Evolutionary conservation across 2,329 filamentous ascomycete genomes (phyloP), one percentile per base, ranked within the genome.

Genomic region (Alternaria sp.): DNA sequence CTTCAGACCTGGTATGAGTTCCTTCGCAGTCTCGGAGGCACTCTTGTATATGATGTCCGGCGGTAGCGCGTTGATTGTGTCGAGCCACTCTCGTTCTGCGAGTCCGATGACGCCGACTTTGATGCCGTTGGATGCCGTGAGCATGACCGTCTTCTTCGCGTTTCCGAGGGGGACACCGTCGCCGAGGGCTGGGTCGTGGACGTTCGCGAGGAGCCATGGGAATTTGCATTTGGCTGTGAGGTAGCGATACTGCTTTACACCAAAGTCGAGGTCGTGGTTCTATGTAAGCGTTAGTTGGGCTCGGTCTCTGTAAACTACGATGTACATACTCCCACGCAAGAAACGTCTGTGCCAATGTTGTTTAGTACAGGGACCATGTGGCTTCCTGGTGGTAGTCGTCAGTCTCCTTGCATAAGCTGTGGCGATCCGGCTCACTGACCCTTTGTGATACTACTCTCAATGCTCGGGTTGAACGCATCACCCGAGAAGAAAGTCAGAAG

Each of bases 221-320:
- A 97, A 97, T 22, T 85, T 86, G 80, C 93, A 96, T 74, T 92
- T 89, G 34, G 83, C 82, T 5, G 89, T 84, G 49, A 97, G 82
- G 71, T 93, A 84, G 57, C 87, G 84, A 75, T 94, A 94, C 75
- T 96, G 93, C 56, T 86, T 84, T 41, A 96, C 90, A 12, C 93
- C 94, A 78, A 97, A 97, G 80, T 97, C 94, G 54, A 97, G 87
- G 75, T 97, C 94, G 77, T 97, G 93, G 75, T 97, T 97, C 86
- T 93, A 20, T 1, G 22, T 47, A 9, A 9, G 28, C 11, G 57
- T 76, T 43, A 75, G 66, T 44, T 36, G 20, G 7, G 18, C 9
- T 30, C 20, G n/a, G 14, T 20, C 16, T 51, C 51, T 11, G 20
- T 24, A 5, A 18, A 44, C 9, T 34, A 7, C 32, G 34, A 34